Evolutionary conservation across 371 early-diverging fungal genomes (phyloP).

Genomic region (Catenaria anguillulae): DNA sequence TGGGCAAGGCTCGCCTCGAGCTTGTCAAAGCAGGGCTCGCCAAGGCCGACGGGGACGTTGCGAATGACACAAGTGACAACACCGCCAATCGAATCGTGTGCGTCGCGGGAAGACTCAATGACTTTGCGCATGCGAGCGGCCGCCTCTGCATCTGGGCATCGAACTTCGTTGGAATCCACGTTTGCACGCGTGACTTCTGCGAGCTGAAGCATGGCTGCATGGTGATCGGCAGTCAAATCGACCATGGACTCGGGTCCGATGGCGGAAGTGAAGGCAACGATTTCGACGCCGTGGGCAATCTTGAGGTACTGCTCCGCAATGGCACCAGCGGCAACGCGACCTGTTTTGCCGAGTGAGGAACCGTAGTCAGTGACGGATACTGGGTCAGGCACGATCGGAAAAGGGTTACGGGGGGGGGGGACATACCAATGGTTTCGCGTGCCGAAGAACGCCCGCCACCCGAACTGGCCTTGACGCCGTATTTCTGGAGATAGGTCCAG

Average conservation of each 20-base stretch:
- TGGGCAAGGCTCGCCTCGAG: constrained; percentile 91
- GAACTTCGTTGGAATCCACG: constrained; percentile 52
- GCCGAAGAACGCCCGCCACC: constrained; percentile 93
- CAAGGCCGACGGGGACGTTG: constrained; percentile 81
- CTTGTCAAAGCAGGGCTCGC: constrained; percentile 96
- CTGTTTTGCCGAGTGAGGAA: constrained; percentile 14
- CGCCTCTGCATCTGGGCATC: constrained; percentile 52
- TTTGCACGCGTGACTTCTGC: constrained; percentile 50
- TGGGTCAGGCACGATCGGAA: background rate
- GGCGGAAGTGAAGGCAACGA: constrained; percentile 85
- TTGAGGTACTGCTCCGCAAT: constrained; percentile 88
- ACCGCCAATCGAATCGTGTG: constrained; percentile 89
- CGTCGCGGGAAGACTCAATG: constrained; percentile 59
- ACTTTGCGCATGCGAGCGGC: constrained; percentile 47
- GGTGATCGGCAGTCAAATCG: constrained; percentile 23
- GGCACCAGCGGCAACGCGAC: constrained; percentile 89
- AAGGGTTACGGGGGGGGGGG: background rate
- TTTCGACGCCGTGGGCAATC: constrained; percentile 64
- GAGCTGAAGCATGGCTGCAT: constrained; percentile 45
- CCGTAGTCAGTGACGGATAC: background rate
- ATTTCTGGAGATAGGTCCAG: constrained; percentile 89
- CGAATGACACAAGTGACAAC: constrained; percentile 92
- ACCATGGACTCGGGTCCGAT: constrained; percentile 67
- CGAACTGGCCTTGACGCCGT: constrained; percentile 82
- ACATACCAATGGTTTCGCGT: constrained; percentile 80